Evolutionary conservation across 2,329 filamentous ascomycete genomes (phyloP), one percentile per base, ranked within the genome.

Genomic region (Teratosphaeria viscida): DNA sequence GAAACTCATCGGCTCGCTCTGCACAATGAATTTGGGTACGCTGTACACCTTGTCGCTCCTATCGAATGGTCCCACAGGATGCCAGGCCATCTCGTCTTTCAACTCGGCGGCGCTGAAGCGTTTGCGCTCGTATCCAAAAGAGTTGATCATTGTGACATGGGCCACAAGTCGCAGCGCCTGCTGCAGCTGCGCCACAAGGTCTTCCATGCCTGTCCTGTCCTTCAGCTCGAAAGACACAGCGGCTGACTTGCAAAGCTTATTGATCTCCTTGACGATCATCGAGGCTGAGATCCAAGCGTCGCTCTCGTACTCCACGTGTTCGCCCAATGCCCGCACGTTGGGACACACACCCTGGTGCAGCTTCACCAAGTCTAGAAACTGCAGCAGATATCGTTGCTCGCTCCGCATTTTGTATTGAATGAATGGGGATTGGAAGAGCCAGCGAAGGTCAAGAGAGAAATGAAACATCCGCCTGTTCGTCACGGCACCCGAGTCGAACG

Each of bases 231-330:
- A 99, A 0, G 94, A 86, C 67, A 95, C 89, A 0, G 91, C 86
- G 60, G 97, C 87, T 68, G 94, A 88, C 63, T 92, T 83, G 69
- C 92, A 96, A 43, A 97, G 82, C 58, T 90, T 85, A 71, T 97
- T 97, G 72, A 99, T 92, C 72, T 99, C 92, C 56, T 92, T 84
- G 56, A 94, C 96, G 60, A 99, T 89, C 56, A 97, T 81, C 6
- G 92, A 96, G 3, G 94, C 92, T 60, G 90, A 95, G 57, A 99
- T 97, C 94, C 94, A 99, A 23, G 90, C 89, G 75, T 99, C 95
- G 1, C 92, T 95, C 74, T 99, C 94, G 70, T 97, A 99, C 73
- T 99, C 95, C 35, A 99, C 89, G 72, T 99, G 94, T 70, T 97
- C 94, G 16, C 92, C 91, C 26, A 96, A 84, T 2, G 92, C 94